phyloP scores from a whole-genome alignment of 164 flowering plant genomes.

The Saururus chinensis region DNA sequence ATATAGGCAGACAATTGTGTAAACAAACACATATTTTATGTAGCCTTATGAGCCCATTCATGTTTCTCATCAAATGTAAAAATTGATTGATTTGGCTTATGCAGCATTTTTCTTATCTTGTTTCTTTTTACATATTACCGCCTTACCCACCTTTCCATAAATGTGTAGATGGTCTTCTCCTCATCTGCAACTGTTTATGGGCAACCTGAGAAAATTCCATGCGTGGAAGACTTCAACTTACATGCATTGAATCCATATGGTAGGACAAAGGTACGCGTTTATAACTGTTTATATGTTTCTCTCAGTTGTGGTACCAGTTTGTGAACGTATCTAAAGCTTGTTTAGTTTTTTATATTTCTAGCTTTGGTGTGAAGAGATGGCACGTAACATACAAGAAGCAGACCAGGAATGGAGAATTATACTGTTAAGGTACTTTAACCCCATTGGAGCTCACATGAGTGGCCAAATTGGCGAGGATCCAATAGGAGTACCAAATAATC shows the following conservation, averaged over 20 bases:
- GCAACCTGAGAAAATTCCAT: slow-evolving; percentile 83
- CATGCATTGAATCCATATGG: slow-evolving; percentile 95
- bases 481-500: slow-evolving; percentile 88
- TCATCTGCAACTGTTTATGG: slow-evolving; percentile 98
- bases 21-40: no score
- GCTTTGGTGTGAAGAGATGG: slow-evolving; percentile 90
- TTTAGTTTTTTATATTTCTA: slow-evolving; percentile 4
- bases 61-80: no score
- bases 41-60: no score
- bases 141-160: neutral
- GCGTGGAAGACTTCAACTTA: slow-evolving; percentile 64
- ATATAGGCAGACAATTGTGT: no score
- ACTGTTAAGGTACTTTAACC: slow-evolving; percentile 82
- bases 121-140: no score
- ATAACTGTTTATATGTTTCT: neutral
- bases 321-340: neutral
- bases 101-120: no score
- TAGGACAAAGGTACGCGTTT: slow-evolving; percentile 59
- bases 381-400: slow-evolving; percentile 70
- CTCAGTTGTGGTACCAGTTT: neutral
- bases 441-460: slow-evolving; percentile 91
- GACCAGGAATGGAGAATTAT: slow-evolving; percentile 85
- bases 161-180: slow-evolving; percentile 79
- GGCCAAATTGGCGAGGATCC: slow-evolving; percentile 96
- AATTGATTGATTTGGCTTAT: no score